These are phyloP conservation scores for Trypanosoma vivax DNA, from an alignment of 208 protist genomes.

Conservation along the genomic window DNA sequence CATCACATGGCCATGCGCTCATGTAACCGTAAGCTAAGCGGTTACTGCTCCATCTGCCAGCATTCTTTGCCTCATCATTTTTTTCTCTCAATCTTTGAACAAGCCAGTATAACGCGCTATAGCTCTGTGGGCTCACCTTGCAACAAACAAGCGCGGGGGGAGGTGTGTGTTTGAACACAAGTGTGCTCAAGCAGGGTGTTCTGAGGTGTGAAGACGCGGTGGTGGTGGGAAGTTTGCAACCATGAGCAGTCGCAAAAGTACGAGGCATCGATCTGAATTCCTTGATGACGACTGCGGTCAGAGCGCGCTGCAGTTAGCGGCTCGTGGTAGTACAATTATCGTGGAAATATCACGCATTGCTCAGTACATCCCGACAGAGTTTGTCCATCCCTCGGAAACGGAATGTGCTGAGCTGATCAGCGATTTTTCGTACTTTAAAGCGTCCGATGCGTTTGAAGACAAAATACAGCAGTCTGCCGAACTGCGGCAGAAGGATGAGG, in stretches of 20 bases:
- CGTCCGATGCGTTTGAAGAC: slow-evolving; percentile 70
- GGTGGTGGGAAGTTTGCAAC: not conserved
- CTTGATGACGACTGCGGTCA: slow-evolving; percentile 90
- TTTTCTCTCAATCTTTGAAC: no score
- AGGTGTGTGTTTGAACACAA: no score
- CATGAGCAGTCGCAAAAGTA: slow-evolving; percentile 16
- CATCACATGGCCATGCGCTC: no score
- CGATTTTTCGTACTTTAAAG: slow-evolving; percentile 92
- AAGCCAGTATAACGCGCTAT: no score
- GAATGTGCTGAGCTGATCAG: slow-evolving; percentile 87
- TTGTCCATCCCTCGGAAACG: slow-evolving; percentile 34
- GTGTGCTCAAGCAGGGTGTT: no score
- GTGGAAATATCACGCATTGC: slow-evolving; percentile 90
- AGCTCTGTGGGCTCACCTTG: no score
- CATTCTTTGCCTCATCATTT: no score
- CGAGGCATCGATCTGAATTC: slow-evolving; percentile 46
- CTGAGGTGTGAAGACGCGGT: not conserved
- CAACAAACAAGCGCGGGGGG: no score
- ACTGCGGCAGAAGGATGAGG: slow-evolving; percentile 64
- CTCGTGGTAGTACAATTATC: slow-evolving; percentile 89
- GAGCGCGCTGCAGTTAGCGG: slow-evolving; percentile 85
- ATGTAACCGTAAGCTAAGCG: no score
- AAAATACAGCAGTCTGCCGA: slow-evolving; percentile 49
- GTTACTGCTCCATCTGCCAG: no score
- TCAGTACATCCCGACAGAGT: slow-evolving; percentile 89